These are phyloP conservation scores for Chaetomiaceae sp. DNA, from an alignment of 2,329 filamentous ascomycete genomes.

Conservation along the genomic window DNA sequence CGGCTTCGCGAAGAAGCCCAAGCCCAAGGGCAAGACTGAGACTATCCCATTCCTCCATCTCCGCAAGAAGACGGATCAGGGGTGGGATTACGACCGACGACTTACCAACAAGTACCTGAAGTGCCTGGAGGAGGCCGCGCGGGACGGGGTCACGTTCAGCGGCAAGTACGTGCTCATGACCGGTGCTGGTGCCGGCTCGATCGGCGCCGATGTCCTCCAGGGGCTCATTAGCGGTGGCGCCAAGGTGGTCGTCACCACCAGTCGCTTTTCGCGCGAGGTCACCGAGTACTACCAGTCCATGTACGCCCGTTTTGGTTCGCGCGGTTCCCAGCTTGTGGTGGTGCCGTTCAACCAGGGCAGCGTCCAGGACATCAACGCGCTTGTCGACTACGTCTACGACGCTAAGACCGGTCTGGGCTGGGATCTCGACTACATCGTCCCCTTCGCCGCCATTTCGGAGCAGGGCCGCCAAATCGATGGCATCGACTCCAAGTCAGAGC, in stretches of 20 bases:
- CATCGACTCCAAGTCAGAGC: conserved; percentile 95
- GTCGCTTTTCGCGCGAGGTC: conserved; percentile 91
- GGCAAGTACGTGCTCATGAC: conserved; percentile 98
- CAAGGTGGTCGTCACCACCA: conserved; percentile 94
- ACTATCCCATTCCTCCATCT: conserved; percentile 97
- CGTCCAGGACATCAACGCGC: conserved; percentile 92
- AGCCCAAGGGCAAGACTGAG: conserved; percentile 84
- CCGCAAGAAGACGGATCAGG: conserved; percentile 86
- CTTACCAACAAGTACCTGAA: conserved; percentile 89
- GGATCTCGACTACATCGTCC: conserved; percentile 94
- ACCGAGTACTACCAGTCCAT: conserved; percentile 99
- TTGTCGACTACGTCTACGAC: conserved; percentile 95
- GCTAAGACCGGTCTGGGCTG: conserved; percentile 93
- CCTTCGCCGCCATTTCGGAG: conserved; percentile 95
- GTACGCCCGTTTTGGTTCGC: conserved; percentile 90
- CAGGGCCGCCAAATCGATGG: conserved; percentile 95
- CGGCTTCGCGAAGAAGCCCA: conserved; percentile 45
- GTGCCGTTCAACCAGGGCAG: conserved; percentile 99
- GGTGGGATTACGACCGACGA: conserved; percentile 99
- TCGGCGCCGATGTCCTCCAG: conserved; percentile 93
- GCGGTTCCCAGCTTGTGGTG: conserved; percentile 92
- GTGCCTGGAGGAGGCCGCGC: conserved; percentile 82
- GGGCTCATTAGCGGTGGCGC: conserved; percentile 94
- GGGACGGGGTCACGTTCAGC: conserved; percentile 80
- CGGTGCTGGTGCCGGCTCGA: conserved; percentile 93